These are phyloP conservation scores for Buxus sempervirens DNA, from an alignment of 164 flowering plant genomes.

Conservation along the genomic window DNA sequence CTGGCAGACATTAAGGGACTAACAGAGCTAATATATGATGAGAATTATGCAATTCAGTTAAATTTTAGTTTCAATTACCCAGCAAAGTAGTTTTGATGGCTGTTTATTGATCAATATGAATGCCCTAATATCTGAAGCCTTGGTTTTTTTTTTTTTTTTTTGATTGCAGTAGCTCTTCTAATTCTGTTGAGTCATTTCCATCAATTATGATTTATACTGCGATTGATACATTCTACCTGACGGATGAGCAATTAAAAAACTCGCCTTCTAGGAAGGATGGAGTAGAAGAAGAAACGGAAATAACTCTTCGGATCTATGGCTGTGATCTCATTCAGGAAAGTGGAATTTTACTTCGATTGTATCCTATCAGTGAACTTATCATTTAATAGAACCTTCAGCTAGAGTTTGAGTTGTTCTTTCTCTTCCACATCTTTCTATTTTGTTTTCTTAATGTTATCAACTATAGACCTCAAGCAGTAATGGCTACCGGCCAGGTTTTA, in stretches of 20 bases:
- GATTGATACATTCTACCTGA: conserved; percentile 79
- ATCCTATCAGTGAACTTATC: conserved; percentile 19
- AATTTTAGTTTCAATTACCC: background rate
- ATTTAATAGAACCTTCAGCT: background rate
- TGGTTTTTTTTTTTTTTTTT: too few species aligned
- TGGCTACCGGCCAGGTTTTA: conserved; percentile 95
- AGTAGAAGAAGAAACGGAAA: conserved; percentile 71
- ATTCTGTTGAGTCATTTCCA: background rate
- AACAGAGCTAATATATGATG: too few species aligned
- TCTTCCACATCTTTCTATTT: background rate
- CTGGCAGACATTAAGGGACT: too few species aligned
- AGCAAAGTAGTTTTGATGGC: background rate
- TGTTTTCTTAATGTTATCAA: conserved; percentile 16
- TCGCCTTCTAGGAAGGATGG: conserved; percentile 92
- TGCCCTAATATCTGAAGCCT: background rate
- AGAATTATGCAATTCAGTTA: too few species aligned
- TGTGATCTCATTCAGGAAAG: conserved; percentile 93
- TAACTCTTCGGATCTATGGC: conserved; percentile 79
- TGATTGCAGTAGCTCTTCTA: conserved; percentile 1
- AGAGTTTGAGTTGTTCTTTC: background rate
- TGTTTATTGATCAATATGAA: background rate
- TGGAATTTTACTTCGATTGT: conserved; percentile 82
- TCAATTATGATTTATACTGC: conserved; percentile 78
- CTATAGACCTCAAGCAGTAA: conserved; percentile 88
- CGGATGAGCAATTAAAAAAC: conserved; percentile 68